Evolutionary conservation across 495 filamentous ascomycete species (phyloP), one percentile per base, ranked within the genome.

Genomic region (Neurospora tetrasperma): DNA sequence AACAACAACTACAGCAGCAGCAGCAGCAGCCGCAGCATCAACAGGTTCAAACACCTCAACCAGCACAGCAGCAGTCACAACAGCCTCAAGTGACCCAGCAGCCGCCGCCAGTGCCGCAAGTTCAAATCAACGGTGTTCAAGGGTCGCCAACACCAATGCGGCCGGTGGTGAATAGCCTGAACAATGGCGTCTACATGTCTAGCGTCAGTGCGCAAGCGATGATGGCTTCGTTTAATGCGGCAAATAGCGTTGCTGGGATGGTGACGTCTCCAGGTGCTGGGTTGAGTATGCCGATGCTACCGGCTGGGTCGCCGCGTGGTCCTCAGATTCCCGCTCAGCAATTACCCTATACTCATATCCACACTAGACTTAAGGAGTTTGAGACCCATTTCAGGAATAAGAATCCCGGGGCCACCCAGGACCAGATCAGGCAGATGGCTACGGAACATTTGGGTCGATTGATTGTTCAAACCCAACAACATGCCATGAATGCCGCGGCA

Each of bases 401-500:
- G 78, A 85, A 91, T 71, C 90, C 90, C 0, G 85, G 84, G 71
- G 81, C 88, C 48, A 82, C 86, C 8, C 81, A 84, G 0, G 89
- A 92, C 43, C 85, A 89, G 74, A 84, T 91, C 38, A 86, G 82
- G 71, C 87, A 88, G 69, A 74, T 91, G 69, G 88, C 90, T 5
- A 89, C 85, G 9, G 87, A 91, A n/a, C 84, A 87, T 72, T 76
- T 92, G 16, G 74, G 76, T 12, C 76, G 76, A 59, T 75, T 76
- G 31, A 79, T 80, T 10, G 77, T 79, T 16, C 81, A 83, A 41
- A 76, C 74, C 39, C 78, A 79, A 70, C 76, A 76, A 20, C 70
- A 74, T 31, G 90, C 91, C 3, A 90, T 93, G 86, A 89, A 87
- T 80, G 88, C 90, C 12, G 89, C 89, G 23, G 88, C 89, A 11